Evolutionary conservation across 1,139 yeast genomes (phyloP).

Genomic region (Suzukiozyma palmioleophila): DNA sequence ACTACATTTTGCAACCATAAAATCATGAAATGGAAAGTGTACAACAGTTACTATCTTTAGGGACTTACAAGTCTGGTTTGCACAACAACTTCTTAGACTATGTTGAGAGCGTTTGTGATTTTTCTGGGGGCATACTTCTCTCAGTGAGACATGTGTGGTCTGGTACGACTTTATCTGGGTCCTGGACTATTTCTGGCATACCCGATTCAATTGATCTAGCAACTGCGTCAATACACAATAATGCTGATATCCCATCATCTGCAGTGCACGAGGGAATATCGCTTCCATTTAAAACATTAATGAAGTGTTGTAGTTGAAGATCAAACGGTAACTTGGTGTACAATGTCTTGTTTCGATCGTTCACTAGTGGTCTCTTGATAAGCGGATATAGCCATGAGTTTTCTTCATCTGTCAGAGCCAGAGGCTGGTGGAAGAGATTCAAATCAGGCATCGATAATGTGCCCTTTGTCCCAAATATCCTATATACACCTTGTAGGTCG

Average conservation of each 20-base stretch:
- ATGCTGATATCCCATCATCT: constrained; percentile 37
- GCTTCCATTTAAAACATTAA: constrained; percentile 28
- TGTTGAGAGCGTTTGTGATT: no score
- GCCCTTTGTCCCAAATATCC: constrained; percentile 38
- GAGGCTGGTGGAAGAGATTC: constrained; percentile 28
- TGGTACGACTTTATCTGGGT: constrained; percentile 21
- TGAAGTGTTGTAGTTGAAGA: constrained; percentile 35
- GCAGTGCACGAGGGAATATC: constrained; percentile 30
- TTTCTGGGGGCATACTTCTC: no score
- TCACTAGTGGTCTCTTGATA: constrained; percentile 12
- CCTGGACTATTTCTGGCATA: constrained; percentile 28
- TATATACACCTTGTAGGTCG: constrained; percentile 31
- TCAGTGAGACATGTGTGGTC: constrained; percentile 12
- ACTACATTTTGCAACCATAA: no score
- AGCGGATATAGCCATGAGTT: constrained; percentile 20
- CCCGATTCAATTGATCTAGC: constrained; percentile 32
- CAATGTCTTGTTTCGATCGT: constrained; percentile 11
- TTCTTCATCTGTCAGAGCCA: constrained; percentile 13
- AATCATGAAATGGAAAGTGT: no score
- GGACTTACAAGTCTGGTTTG: no score
- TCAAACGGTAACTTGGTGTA: constrained; percentile 29
- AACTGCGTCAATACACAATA: constrained; percentile 33
- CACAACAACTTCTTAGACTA: no score
- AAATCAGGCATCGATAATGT: constrained; percentile 41
- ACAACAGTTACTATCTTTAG: no score